Base-by-base conservation (phyloP, 768 basidiomycete species). In the Gloeostereum incarnatum region DNA sequence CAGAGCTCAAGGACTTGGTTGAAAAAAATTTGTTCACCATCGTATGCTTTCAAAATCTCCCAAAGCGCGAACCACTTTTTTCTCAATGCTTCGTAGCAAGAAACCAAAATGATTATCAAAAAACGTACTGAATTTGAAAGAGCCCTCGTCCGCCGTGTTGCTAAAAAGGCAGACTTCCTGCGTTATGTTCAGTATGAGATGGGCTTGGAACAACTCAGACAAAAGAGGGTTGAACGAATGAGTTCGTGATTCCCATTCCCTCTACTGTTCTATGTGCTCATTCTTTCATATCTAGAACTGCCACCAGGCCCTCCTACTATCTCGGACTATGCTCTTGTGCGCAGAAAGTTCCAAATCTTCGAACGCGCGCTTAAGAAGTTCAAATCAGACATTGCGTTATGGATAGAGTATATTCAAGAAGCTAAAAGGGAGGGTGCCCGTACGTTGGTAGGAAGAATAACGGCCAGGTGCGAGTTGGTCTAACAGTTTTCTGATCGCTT, bases 151-250 rank as follows among this genome's bases (percentile, higher is more conserved):
- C 75, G 92, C 27, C 75, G 88, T 36, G 71, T 87, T 24, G 79
- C 89, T 4, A 80, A 83, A 58, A 93, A 92, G 59, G 66, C 75
- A 8, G 92, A 97, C 60, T 96, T 79, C 60, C 60, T 94, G 54
- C 81, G 87, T 20, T 97, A 97, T 64, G 81, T 76, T n/a, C 71
- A 83, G 4, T 96, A 92, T 56, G 90, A 93, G 62, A 91, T 90
- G 78, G 72, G 72, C 8, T 69, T 96, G 31, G 92, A 96, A 56
- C 73, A 78, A 25, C 59, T 96, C 47, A 66, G 88, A 21, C 67
- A 75, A 49, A 89, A 91, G 53, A 69, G 91, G 38, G 68, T 72
- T 20, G 72, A 80, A 46, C 69, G 87, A 23, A 55, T 88, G 38
- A 75, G 89, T 19, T 31, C 31, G 29, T 19, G 20, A 45, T 20